Base-by-base conservation (phyloP, 2,329 filamentous ascomycete genomes). In the Graphilbum ipis-grandicollis region DNA sequence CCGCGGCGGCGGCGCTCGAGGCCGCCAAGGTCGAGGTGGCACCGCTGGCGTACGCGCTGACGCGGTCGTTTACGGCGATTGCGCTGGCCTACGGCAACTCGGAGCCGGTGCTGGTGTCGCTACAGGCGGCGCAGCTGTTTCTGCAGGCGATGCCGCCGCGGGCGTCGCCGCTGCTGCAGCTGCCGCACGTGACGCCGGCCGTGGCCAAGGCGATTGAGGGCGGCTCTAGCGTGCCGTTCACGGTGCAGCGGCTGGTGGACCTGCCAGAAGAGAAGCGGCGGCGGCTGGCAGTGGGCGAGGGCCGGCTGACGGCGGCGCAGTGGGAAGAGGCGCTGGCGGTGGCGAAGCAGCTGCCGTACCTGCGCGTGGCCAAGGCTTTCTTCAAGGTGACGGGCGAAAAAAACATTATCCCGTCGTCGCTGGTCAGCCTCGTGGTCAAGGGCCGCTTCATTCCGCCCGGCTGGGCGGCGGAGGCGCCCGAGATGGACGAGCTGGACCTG, bases 351-450 rank as follows among this genome's bases (percentile, higher is more conserved):
- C 67, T 98, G 21, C 90, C 90, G 2, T 71, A 75, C 44, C 66
- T 98, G 38, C 71, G 80, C 40, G 75, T 98, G 10, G 83, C 84
- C 51, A 92, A 85, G 60, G 83, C 85, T 8, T 98, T 93, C 60
- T 98, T 98, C 74, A 98, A 98, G 66, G 92, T 98, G 33, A 78
- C 84, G 36, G 90, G 90, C 52, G 92, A 98, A 60, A 82, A 80
- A 46, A 80, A 79, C 55, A 83, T 98, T 51, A 93, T 88, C 23
- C 86, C 90, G 7, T 83, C 80, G 40, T 93, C 85, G 39, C 70
- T 98, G 28, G 88, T 96, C 18, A 88, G 86, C 43, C 77, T 98
- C 22, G 84, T 98, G 36, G 75, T 98, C 53, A 98, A 98, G 64
- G 85, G 81, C 23, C 84, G 90, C 39, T 80, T 96, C 52, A 76